Evolutionary conservation across 192 early-diverging fungal species (phyloP).

Genomic region (Phlyctochytrium arcticum): DNA sequence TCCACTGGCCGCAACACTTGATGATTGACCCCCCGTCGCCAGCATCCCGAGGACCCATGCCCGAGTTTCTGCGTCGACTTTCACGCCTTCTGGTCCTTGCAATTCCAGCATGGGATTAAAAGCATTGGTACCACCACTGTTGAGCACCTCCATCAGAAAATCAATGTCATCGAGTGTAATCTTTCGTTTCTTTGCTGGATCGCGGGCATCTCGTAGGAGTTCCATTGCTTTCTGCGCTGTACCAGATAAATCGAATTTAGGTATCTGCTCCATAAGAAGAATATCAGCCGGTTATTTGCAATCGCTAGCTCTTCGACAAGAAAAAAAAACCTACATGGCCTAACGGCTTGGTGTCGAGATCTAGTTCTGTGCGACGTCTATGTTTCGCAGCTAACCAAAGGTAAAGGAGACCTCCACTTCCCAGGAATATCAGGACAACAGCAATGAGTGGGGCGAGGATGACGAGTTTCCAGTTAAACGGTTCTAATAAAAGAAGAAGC

Average conservation of each 20-base stretch:
- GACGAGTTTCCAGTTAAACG: too few relatives aligned
- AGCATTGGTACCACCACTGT: neutral
- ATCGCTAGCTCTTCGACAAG: neutral
- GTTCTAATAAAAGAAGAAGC: too few relatives aligned
- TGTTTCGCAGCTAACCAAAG: neutral
- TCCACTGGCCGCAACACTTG: neutral
- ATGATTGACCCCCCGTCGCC: neutral
- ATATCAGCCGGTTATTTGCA: neutral
- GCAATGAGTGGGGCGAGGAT: too few relatives aligned
- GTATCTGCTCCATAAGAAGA: neutral
- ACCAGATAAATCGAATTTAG: conserved; percentile 10
- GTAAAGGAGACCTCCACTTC: too few relatives aligned
- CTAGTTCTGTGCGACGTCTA: neutral
- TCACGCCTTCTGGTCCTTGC: conserved; percentile 14
- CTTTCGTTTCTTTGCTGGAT: neutral
- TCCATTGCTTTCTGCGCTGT: conserved; percentile 23
- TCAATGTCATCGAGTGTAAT: conserved; percentile 18
- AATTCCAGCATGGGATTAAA: conserved; percentile 17
- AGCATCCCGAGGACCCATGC: conserved; percentile 24
- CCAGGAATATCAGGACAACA: too few relatives aligned
- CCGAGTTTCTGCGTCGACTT: conserved; percentile 21
- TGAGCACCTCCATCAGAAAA: conserved; percentile 23
- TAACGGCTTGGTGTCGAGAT: neutral
- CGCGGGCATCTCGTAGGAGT: conserved; percentile 3
- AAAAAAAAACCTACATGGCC: neutral